Percentiles rank a stretch among this genome's conserved stretches.
phyloP scores from a whole-genome alignment of 1,284 basidiomycete genomes.

The Somion occarium region DNA sequence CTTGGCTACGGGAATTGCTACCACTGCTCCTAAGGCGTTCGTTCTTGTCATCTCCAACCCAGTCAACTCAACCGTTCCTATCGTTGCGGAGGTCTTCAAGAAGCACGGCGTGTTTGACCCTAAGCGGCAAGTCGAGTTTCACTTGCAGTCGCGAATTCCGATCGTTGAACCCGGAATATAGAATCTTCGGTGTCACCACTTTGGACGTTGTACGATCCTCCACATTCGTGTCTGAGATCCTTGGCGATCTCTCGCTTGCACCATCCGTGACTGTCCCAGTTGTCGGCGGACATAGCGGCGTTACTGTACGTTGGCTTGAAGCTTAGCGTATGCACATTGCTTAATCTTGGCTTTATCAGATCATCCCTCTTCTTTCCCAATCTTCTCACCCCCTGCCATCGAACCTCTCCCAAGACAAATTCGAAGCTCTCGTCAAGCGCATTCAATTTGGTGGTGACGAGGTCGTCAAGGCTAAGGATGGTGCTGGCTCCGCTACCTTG shows the following conservation, averaged over 20 bases:
- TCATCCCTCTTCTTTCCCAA: conserved; percentile 95
- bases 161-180: conserved; percentile 23
- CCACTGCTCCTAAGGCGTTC: conserved; percentile 84
- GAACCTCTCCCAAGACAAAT: conserved; percentile 43
- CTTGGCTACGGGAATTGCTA: conserved; percentile 87
- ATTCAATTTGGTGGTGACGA: conserved; percentile 81
- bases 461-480: conserved; percentile 80
- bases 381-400: conserved; percentile 69
- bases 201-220: conserved; percentile 97
- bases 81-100: conserved; percentile 95
- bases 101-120: conserved; percentile 89
- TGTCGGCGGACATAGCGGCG: conserved; percentile 94
- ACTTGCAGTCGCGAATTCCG: conserved; percentile 17
- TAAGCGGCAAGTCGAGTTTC: conserved; percentile 55
- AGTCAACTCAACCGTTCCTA: conserved; percentile 96
- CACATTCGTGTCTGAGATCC: conserved; percentile 86
- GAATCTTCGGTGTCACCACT: conserved; percentile 96
- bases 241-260: conserved; percentile 59
- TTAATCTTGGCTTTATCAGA: conserved; percentile 38
- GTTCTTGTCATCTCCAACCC: conserved; percentile 96
- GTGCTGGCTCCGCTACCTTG: conserved; percentile 71
- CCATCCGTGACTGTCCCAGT: conserved; percentile 82
- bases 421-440: conserved; percentile 55
- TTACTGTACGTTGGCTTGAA: conserved; percentile 71
- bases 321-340: too few species aligned